These are phyloP conservation scores for Trichoderma sp. DNA, from an alignment of 2,329 filamentous ascomycete species.

Conservation along the genomic window DNA sequence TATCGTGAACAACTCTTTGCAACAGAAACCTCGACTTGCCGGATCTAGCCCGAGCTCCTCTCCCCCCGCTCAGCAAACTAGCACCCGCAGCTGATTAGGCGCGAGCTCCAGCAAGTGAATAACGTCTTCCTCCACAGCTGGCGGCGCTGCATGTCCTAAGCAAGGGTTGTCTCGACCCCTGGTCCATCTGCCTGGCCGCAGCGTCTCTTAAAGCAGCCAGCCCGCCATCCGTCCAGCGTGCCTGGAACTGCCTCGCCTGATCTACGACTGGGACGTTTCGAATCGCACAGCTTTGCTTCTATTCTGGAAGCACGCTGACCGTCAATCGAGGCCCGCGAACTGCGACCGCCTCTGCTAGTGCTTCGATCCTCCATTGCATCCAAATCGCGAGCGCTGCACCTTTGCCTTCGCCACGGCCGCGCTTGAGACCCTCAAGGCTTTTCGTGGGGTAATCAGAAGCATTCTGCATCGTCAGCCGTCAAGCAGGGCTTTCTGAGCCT, in stretches of 20 bases:
- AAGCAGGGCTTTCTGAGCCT: constrained; percentile 20
- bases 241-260: constrained; percentile 15
- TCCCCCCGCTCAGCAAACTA: background rate
- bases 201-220: constrained; percentile 33
- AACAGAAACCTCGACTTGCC: background rate
- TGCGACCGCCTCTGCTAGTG: constrained; percentile 25
- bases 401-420: constrained; percentile 19
- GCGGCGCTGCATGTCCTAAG: constrained; percentile 10
- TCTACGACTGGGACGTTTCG: constrained; percentile 22
- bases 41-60: constrained; percentile 6
- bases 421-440: constrained; percentile 7
- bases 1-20: background rate
- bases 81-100: constrained; percentile 3
- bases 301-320: constrained; percentile 27
- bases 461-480: constrained; percentile 24
- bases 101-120: constrained; percentile 9
- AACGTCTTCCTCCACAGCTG: background rate
- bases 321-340: constrained; percentile 23
- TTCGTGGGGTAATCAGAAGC: constrained; percentile 26
- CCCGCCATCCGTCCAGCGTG: constrained; percentile 18
- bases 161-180: constrained; percentile 16
- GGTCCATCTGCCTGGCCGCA: constrained; percentile 20
- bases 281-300: constrained; percentile 25
- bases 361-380: constrained; percentile 9
- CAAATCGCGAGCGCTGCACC: constrained; percentile 6